A percentile compares a stretch with the other conserved stretches of the same genome.
phyloP scores from a whole-genome alignment of 306 rosid species.

The Citrullus mucosospermus region DNA sequence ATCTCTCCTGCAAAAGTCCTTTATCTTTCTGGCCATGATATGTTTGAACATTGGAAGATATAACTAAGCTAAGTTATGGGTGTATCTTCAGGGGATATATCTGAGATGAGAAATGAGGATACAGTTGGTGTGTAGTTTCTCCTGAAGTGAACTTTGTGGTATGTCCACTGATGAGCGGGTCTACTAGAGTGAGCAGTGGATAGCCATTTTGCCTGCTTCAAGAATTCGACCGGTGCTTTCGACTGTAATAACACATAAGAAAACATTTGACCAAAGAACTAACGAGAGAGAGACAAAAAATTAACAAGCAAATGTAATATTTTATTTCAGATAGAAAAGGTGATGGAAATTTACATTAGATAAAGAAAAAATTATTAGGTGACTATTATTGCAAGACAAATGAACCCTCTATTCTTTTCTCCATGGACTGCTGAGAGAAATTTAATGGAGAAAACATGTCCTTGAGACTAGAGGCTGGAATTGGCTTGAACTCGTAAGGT shows the following conservation, averaged over 20 bases:
- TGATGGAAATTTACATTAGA: constrained; percentile 18
- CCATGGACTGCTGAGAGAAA: constrained; percentile 45
- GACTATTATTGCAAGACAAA: constrained; percentile 60
- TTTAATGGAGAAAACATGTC: constrained; percentile 52
- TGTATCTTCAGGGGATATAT: background rate
- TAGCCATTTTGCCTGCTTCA: background rate
- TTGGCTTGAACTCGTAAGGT: constrained; percentile 78
- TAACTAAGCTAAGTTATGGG: background rate
- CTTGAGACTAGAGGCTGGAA: constrained; percentile 44
- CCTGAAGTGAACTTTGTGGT: background rate
- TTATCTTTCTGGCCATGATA: background rate
- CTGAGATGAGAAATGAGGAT: background rate
- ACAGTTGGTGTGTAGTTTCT: background rate
- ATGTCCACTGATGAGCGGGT: background rate
- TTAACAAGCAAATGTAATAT: background rate
- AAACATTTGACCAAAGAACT: background rate
- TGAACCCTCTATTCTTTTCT: constrained; percentile 87
- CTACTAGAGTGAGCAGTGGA: background rate
- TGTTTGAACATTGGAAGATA: background rate
- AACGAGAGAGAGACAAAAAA: background rate
- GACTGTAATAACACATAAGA: background rate
- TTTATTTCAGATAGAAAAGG: background rate
- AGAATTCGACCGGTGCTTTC: background rate
- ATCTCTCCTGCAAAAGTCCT: background rate
- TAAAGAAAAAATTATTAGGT: background rate